A percentile compares a stretch with the other conserved stretches of the same genome.
Evolutionary conservation across 306 rosid species (phyloP).

Genomic region (Parietaria judaica): DNA sequence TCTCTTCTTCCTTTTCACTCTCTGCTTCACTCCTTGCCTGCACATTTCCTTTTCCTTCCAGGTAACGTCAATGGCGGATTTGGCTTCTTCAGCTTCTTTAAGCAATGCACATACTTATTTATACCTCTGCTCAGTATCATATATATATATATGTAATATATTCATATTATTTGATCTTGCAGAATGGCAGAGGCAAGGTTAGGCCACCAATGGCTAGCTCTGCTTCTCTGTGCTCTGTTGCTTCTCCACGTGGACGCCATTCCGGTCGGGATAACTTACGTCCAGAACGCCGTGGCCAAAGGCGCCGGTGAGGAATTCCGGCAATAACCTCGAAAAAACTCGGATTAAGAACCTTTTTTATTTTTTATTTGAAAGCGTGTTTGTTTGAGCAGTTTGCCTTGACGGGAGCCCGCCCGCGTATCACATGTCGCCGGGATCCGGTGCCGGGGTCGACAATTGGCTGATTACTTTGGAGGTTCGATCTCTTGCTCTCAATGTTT

Average conservation of each 20-base stretch:
- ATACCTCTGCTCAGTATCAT: too few species aligned
- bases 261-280: slow-evolving; percentile 59
- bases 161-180: slow-evolving; percentile 7
- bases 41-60: background rate
- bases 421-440: slow-evolving; percentile 63
- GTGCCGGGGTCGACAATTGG: slow-evolving; percentile 81
- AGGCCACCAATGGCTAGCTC: slow-evolving; percentile 35
- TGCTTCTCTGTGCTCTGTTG: slow-evolving; percentile 25
- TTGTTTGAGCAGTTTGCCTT: slow-evolving; percentile 62
- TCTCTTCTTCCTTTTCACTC: too few species aligned
- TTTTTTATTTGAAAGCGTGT: too few species aligned
- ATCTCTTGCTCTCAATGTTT: slow-evolving; percentile 6
- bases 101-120: background rate
- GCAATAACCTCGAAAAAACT: too few species aligned
- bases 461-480: slow-evolving; percentile 77
- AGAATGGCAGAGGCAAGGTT: slow-evolving; percentile 50
- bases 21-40: too few species aligned
- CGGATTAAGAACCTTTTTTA: too few species aligned
- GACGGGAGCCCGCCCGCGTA: slow-evolving; percentile 97
- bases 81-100: background rate
- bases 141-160: too few species aligned
- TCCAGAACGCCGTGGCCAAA: slow-evolving; percentile 52
- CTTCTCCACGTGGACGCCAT: slow-evolving; percentile 40
- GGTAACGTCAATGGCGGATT: background rate
- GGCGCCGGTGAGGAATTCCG: slow-evolving; percentile 71